Conservation (phyloP, 768 basidiomycete species). For the Mycena venus region DNA sequence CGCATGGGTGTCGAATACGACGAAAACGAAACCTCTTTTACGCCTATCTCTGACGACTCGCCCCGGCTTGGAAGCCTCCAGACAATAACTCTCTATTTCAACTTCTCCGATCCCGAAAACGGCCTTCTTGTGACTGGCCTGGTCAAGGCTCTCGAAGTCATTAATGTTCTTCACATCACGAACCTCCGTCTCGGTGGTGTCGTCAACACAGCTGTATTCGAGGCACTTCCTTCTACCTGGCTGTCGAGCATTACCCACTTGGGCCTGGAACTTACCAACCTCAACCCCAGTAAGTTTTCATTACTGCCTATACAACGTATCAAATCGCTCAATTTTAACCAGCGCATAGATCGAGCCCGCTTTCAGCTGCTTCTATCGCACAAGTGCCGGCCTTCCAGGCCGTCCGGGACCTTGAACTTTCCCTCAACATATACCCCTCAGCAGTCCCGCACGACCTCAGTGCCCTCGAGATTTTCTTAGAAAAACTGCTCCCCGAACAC, state of each 20-base stretch:
- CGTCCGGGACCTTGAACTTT: conserved; percentile 8
- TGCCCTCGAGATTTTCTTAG: conserved; percentile 1
- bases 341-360: not conserved
- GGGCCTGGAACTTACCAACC: conserved; percentile 14
- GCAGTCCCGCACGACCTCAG: conserved; percentile 11
- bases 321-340: not conserved
- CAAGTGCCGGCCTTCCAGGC: conserved; percentile 5
- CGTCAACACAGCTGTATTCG: not conserved
- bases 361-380: not conserved
- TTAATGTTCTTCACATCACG: not conserved
- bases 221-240: not conserved
- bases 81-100: conserved; percentile 16
- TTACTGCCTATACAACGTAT: not conserved
- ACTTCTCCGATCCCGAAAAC: not conserved
- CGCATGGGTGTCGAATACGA: not conserved
- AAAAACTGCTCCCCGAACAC: not conserved
- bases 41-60: not conserved
- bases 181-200: conserved; percentile 21
- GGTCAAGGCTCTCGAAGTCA: not conserved
- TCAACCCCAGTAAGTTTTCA: conserved; percentile 13
- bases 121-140: not conserved
- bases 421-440: conserved; percentile 5
- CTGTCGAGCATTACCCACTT: conserved; percentile 8
- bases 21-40: not conserved
- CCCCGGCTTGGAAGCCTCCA: not conserved